Evolutionary conservation across 1,284 basidiomycete genomes (phyloP), one percentile per base, ranked within the genome.

Genomic region (Moniliophthora roreri): DNA sequence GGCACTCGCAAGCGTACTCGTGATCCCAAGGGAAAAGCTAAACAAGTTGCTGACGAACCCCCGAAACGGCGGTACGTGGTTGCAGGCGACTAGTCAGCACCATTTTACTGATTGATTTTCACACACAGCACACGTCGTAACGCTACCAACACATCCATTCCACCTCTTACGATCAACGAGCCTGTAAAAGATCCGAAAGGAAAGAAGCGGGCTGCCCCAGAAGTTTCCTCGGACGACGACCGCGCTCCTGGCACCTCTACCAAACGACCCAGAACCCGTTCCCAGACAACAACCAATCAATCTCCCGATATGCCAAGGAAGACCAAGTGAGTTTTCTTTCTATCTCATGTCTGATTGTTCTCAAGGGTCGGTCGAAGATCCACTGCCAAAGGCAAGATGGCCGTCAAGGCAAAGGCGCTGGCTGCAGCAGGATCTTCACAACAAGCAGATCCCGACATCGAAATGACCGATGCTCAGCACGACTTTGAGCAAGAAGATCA

Each of bases 191-290:
- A 91, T 70, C 68, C 71, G 59, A 92, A 92, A 72, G 89, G 89
- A 58, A 92, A 92, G 82, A 92, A 92, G 73, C 89, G 89, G 62
- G 89, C 89, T 41, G 79, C 75, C 21, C 85, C 87, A 46, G 88
- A 90, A 71, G 70, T 74, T 39, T 69, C 71, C 57, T 81, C 81
- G 48, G 81, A 84, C 65, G 85, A 88, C 70, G 85, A 88, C 67
- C 75, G 79, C 50, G 66, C 64, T 48, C 63, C 68, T 59, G 72
- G 71, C 52, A 70, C 79, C 53, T 75, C 82, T 48, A 73, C 72
- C 56, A 90, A 90, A 70, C 82, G 84, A 60, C 73, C 75, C 49
- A 79, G 79, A 65, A 78, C 69, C 59, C 81, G 89, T 70, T 85
- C 87, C 51, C 75, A 75, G 62, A 71, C 74, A 51, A 56, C 68